phyloP scores from a whole-genome alignment of 352 stramenopile species.

The Phytophthora lateralis region DNA sequence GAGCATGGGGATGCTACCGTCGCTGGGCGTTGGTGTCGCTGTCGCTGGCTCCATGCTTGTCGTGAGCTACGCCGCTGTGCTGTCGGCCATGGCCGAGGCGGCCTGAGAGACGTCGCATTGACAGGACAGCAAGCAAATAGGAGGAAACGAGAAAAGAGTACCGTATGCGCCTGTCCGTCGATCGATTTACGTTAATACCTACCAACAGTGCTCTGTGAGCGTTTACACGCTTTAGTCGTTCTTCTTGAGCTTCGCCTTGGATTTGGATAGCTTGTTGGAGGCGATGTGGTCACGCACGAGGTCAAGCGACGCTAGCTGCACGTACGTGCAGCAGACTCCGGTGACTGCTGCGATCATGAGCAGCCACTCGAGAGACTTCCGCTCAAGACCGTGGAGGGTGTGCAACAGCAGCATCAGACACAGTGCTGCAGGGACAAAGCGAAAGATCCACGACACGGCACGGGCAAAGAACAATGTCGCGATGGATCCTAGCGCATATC shows the following conservation, averaged over 20 bases:
- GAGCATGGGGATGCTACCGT: constrained; percentile 29
- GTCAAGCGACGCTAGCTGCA: constrained; percentile 58
- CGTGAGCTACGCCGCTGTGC: constrained; percentile 45
- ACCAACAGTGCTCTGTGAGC: neutral
- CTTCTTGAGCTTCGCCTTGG: constrained; percentile 38
- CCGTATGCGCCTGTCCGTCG: neutral
- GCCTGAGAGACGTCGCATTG: constrained; percentile 5
- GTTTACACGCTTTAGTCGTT: constrained; percentile 26
- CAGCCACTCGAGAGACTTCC: constrained; percentile 36
- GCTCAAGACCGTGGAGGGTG: constrained; percentile 22
- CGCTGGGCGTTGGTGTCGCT: constrained; percentile 31
- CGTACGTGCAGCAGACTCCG: constrained; percentile 60
- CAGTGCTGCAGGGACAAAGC: constrained; percentile 26
- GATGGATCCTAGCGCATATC: constrained; percentile 56
- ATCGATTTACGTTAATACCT: constrained; percentile 21
- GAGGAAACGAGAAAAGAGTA: constrained; percentile 3
- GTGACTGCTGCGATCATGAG: constrained; percentile 46
- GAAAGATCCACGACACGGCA: constrained; percentile 16
- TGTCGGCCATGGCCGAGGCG: constrained; percentile 39
- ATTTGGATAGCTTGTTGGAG: constrained; percentile 21
- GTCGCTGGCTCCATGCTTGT: constrained; percentile 43
- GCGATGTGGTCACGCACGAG: constrained; percentile 56
- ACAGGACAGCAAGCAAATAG: neutral
- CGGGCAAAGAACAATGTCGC: constrained; percentile 43
- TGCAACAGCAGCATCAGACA: constrained; percentile 36